Evolutionary conservation across 176 grass and related monocot genomes (phyloP), one percentile per base, ranked within the genome.

Genomic region (Ensete ventricosum): DNA sequence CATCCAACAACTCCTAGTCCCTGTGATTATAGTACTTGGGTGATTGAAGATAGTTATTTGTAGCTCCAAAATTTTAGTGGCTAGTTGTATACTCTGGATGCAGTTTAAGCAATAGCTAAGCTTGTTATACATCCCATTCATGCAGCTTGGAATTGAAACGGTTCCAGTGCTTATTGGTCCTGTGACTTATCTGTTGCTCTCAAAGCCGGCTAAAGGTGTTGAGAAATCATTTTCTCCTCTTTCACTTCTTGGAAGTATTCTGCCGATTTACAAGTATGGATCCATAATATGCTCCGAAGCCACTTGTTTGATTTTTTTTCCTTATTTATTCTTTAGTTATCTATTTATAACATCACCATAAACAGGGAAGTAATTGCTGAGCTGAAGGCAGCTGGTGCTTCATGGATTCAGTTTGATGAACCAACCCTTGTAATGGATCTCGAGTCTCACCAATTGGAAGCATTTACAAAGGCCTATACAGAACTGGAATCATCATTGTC

Each of bases 371-470:
- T 92, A 78, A 90, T 96, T 84, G 73, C 79, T 82, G 89, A 96
- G 79, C 52, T 96, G 72, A 96, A 92, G 85, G 83, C 87, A 57
- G 92, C 92, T 52, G 92, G 92, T 9, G 92, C 87, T 82, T 88
- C 87, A 62, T 96, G 89, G 89, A 92, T 96, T 75, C 92, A 96
- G 81, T 87, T 96, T 78, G 92, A 96, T 79, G 92, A 96, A 57
- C 92, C 92, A 68, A 92, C 89, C 8, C 89, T 96, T 76, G 89
- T 96, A 52, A 80, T 82, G 19, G 92, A 96, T 62, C 92, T 96
- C 8, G 87, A 96, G 63, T 73, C 89, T 25, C 27, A 88, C 17
- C 76, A 92, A 53, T 79, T 96, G 78, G 81, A 79, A 17, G 92
- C 87, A 64, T 96, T 96, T 79, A 90, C 89, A 54, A 79, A 81